Conservation (phyloP, 192 early-diverging fungal genomes). For the Gryganskiella cystojenkinii region DNA sequence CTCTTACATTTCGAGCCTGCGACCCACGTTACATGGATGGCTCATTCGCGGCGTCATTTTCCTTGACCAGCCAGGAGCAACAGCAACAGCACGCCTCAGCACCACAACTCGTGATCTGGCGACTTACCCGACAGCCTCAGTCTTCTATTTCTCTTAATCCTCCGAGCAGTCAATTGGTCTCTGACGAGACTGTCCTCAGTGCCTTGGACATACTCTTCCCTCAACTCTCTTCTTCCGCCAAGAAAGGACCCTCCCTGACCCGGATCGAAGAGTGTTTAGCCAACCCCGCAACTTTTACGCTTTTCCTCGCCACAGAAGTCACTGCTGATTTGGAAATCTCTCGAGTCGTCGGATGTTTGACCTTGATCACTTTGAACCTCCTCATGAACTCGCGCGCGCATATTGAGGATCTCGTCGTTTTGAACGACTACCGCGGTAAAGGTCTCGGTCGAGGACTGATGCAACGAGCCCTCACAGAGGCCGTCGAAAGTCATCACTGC, state of each 20-base stretch:
- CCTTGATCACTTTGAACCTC: conserved; percentile 40
- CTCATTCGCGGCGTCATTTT: no score
- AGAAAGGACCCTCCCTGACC: conserved; percentile 11
- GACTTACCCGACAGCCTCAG: neutral
- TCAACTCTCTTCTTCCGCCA: conserved; percentile 20
- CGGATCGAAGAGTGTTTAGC: conserved; percentile 23
- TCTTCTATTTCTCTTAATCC: neutral
- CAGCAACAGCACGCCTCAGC: no score
- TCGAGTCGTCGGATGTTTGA: conserved; percentile 51
- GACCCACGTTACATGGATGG: no score
- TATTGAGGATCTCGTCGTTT: conserved; percentile 63
- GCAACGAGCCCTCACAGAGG: conserved; percentile 34
- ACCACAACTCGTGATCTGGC: no score
- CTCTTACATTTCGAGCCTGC: no score
- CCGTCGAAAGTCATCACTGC: conserved; percentile 26
- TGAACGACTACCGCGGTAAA: conserved; percentile 29
- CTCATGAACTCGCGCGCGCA: conserved; percentile 58
- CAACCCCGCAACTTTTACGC: conserved; percentile 18
- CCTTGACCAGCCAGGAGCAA: no score
- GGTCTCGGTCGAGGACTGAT: conserved; percentile 52
- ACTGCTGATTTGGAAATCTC: conserved; percentile 3
- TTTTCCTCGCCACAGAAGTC: conserved; percentile 31
- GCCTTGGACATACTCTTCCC: conserved; percentile 29
- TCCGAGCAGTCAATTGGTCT: neutral
- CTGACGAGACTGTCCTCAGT: neutral